phyloP scores from a whole-genome alignment of 768 basidiomycete genomes.

The Butyriboletus loyo region DNA sequence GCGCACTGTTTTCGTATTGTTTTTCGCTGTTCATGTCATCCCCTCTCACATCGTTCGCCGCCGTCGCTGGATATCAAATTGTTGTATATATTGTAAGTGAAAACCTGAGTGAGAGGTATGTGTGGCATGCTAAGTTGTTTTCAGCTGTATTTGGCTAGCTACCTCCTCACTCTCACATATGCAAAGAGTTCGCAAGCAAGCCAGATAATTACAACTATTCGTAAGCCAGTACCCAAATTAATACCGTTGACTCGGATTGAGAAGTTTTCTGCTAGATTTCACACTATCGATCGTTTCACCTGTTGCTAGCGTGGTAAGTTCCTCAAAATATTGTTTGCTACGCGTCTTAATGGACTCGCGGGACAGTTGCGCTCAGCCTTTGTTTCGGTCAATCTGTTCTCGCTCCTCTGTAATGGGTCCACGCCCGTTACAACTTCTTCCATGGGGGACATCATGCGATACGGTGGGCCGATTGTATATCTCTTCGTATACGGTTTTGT shows the following conservation, averaged over 20 bases:
- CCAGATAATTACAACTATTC: constrained; percentile 57
- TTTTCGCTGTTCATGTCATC: constrained; percentile 58
- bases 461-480: constrained; percentile 74
- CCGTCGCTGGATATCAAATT: constrained; percentile 69
- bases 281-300: constrained; percentile 66
- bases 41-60: constrained; percentile 70
- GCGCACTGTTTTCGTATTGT: constrained; percentile 67
- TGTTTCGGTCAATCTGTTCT: constrained; percentile 77
- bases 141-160: constrained; percentile 63
- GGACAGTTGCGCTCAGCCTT: constrained; percentile 61
- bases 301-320: constrained; percentile 62
- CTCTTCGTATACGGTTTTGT: constrained; percentile 58
- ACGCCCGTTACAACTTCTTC: constrained; percentile 44
- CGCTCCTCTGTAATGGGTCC: constrained; percentile 62
- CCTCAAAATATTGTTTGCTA: neutral
- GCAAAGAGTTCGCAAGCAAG: constrained; percentile 56
- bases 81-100: constrained; percentile 65
- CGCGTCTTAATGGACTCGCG: neutral
- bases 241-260: neutral
- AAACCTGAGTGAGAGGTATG: neutral
- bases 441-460: constrained; percentile 54
- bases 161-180: constrained; percentile 72
- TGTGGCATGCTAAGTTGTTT: neutral
- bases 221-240: constrained; percentile 26
- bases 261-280: constrained; percentile 43